Conservation (phyloP, 805 yeast species). For the Blastobotrys peoriensis region DNA sequence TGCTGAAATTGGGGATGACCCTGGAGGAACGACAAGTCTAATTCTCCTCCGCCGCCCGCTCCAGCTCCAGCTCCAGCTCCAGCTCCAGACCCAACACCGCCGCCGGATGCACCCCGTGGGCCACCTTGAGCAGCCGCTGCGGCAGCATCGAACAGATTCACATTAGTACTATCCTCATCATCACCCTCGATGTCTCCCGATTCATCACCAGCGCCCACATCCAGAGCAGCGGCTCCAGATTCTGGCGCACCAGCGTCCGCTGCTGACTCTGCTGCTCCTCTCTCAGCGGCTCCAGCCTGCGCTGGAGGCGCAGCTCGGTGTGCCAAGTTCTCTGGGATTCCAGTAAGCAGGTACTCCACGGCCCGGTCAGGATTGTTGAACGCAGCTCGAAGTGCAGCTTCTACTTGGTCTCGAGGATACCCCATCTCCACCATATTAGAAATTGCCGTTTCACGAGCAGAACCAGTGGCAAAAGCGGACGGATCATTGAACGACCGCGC, state of each 20-base stretch:
- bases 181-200: constrained; percentile 1
- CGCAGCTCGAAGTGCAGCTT: constrained; percentile 88
- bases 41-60: constrained; percentile 33
- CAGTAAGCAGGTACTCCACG: constrained; percentile 87
- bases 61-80: constrained; percentile 32
- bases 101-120: constrained; percentile 48
- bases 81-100: constrained; percentile 23
- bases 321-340: constrained; percentile 66
- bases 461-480: constrained; percentile 55
- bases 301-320: background rate
- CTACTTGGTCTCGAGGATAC: constrained; percentile 79
- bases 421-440: constrained; percentile 93
- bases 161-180: background rate
- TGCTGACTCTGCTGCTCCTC: background rate
- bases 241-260: background rate
- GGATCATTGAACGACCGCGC: constrained; percentile 30
- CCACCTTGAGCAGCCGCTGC: constrained; percentile 26
- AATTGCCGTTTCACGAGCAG: constrained; percentile 71
- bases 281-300: background rate
- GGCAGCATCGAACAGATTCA: constrained; percentile 5
- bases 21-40: constrained; percentile 34
- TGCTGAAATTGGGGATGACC: constrained; percentile 40
- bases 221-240: background rate
- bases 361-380: constrained; percentile 98
- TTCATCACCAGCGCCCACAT: background rate